Conservation (phyloP, 139 green algal genomes). For the Micromonas commoda region DNA sequence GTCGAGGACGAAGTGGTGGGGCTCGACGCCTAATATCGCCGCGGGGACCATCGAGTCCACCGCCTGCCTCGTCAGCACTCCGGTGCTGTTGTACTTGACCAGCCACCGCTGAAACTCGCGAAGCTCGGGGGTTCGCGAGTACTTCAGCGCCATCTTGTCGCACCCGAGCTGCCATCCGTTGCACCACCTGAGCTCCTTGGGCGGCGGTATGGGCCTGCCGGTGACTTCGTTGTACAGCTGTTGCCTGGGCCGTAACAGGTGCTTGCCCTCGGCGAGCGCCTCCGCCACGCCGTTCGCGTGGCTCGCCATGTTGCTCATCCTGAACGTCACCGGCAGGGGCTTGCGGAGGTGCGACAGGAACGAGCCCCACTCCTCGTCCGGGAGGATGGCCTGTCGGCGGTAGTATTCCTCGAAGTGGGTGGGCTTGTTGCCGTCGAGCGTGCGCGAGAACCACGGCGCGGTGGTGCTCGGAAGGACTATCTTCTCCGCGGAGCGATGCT, state of each 20-base stretch:
- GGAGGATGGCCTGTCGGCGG: neutral
- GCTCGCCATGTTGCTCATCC: constrained; percentile 70
- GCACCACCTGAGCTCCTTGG: constrained; percentile 13
- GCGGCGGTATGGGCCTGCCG: neutral
- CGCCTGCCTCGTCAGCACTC: constrained; percentile 51
- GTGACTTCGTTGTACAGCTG: neutral
- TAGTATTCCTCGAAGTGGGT: constrained; percentile 22
- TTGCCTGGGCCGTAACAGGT: neutral
- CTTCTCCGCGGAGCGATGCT: neutral
- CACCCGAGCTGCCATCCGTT: constrained; percentile 22
- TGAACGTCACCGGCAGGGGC: constrained; percentile 88
- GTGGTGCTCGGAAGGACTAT: neutral
- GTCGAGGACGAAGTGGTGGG: constrained; percentile 90
- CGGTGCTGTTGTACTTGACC: constrained; percentile 13
- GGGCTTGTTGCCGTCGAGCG: neutral
- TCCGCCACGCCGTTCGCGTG: neutral
- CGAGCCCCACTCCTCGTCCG: constrained; percentile 56
- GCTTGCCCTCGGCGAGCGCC: neutral
- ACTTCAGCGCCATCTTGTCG: constrained; percentile 21
- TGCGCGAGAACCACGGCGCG: constrained; percentile 19
- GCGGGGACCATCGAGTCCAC: constrained; percentile 97
- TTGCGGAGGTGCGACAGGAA: constrained; percentile 71
- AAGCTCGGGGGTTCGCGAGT: neutral
- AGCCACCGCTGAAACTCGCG: constrained; percentile 15
- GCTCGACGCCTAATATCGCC: constrained; percentile 88